A percentile compares a stretch with the other conserved stretches of the same genome.
Conservation (phyloP, 2,329 filamentous ascomycete species). For the Coniochaeta hoffmannii region DNA sequence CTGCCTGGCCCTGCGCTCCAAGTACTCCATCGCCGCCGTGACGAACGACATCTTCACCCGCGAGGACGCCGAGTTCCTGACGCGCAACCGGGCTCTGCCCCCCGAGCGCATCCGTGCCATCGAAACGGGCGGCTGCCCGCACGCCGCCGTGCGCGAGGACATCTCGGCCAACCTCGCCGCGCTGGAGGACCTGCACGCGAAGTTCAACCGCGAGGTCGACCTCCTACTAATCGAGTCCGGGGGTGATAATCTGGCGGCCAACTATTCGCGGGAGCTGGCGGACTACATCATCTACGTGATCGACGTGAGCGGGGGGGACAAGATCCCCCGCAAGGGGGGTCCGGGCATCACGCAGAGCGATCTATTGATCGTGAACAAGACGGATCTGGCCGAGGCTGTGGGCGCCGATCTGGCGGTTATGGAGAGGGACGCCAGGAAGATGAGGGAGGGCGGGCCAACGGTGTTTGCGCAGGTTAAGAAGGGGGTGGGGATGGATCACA, state of each 20-base stretch:
- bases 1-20: slow-evolving; percentile 72
- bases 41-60: slow-evolving; percentile 99
- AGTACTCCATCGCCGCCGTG: slow-evolving; percentile 85
- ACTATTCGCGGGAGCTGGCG: slow-evolving; percentile 90
- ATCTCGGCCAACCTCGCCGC: slow-evolving; percentile 91
- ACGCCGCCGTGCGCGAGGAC: slow-evolving; percentile 95
- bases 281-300: slow-evolving; percentile 99
- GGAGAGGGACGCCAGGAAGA: slow-evolving; percentile 90
- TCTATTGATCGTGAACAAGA: slow-evolving; percentile 92
- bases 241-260: slow-evolving; percentile 93
- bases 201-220: slow-evolving; percentile 76
- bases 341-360: slow-evolving; percentile 97
- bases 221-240: slow-evolving; percentile 91
- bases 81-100: slow-evolving; percentile 74
- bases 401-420: slow-evolving; percentile 88
- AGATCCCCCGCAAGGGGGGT: slow-evolving; percentile 91
- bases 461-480: slow-evolving; percentile 98
- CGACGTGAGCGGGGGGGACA: slow-evolving; percentile 92
- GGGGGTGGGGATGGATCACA: slow-evolving; percentile 74
- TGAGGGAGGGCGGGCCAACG: slow-evolving; percentile 90
- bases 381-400: slow-evolving; percentile 82
- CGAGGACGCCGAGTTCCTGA: slow-evolving; percentile 97
- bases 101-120: slow-evolving; percentile 84
- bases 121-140: slow-evolving; percentile 94
- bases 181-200: slow-evolving; percentile 76